Evolutionary conservation across 2,329 filamentous ascomycete species (phyloP).

Genomic region (Xylaria sp.): DNA sequence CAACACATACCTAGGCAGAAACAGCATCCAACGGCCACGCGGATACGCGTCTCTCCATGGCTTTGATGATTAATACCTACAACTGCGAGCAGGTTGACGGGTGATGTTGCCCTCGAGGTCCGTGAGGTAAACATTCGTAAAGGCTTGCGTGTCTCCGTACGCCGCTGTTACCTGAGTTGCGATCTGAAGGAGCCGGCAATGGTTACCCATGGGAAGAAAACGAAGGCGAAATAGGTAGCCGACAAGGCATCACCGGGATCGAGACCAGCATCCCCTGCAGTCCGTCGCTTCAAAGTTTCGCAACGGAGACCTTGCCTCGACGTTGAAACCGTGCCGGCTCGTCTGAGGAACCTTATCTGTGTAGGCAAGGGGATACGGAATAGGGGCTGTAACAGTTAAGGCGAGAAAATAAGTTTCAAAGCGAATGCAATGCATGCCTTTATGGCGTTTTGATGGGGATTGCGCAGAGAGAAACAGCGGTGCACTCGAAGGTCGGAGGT

Average conservation of each 20-base stretch:
- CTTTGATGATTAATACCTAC: too few species aligned
- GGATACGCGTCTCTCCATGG: too few species aligned
- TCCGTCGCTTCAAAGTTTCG: conserved; percentile 13
- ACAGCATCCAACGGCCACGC: too few species aligned
- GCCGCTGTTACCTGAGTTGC: not conserved
- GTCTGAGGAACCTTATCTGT: conserved; percentile 7
- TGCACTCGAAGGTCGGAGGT: not conserved
- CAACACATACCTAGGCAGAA: too few species aligned
- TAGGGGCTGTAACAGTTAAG: not conserved
- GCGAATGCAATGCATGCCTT: conserved; percentile 4
- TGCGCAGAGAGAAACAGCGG: not conserved
- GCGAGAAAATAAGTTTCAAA: conserved; percentile 1
- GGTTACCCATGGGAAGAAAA: not conserved
- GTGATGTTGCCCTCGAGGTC: too few species aligned
- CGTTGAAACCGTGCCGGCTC: not conserved
- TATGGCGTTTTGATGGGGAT: not conserved
- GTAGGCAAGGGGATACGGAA: not conserved
- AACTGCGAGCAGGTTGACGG: too few species aligned
- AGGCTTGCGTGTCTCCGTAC: not conserved
- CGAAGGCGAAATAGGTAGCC: not conserved
- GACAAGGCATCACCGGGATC: not conserved
- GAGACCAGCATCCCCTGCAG: not conserved
- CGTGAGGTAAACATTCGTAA: too few species aligned
- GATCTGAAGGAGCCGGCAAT: not conserved
- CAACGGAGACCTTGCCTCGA: conserved; percentile 1